Conservation (phyloP, 2,329 filamentous ascomycete genomes). For the Epichloe gansuensis region DNA sequence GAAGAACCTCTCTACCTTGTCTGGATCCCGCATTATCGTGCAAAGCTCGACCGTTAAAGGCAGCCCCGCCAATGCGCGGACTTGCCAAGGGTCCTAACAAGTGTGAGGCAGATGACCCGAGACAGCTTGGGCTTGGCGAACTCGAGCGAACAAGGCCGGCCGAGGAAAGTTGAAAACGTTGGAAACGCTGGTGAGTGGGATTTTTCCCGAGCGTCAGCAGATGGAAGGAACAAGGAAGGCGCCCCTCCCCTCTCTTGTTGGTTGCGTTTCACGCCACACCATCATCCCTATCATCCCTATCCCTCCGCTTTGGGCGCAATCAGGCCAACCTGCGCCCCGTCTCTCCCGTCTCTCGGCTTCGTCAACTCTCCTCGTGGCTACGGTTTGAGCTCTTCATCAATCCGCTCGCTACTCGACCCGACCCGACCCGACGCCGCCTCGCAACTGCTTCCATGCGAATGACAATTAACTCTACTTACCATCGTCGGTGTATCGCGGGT, state of each 20-base stretch:
- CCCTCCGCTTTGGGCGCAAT: slow-evolving; percentile 1
- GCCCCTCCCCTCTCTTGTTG: background rate
- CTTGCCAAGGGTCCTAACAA: too few relatives aligned
- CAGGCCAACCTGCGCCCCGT: slow-evolving; percentile 3
- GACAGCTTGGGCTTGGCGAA: too few relatives aligned
- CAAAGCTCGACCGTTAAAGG: background rate
- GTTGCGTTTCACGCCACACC: background rate
- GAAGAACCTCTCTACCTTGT: background rate
- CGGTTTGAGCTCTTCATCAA: background rate
- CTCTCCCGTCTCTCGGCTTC: background rate
- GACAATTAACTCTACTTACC: slow-evolving; percentile 10
- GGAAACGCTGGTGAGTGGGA: background rate
- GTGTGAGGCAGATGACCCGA: too few relatives aligned
- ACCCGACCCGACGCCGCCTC: background rate
- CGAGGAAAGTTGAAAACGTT: too few relatives aligned
- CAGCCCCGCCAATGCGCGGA: background rate
- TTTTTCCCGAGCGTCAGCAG: background rate
- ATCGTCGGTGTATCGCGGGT: slow-evolving; percentile 19
- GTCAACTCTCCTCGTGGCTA: background rate
- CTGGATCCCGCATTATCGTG: background rate
- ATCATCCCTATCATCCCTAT: background rate
- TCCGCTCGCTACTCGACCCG: background rate
- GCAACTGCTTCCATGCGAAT: slow-evolving; percentile 1
- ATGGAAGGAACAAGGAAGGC: background rate
- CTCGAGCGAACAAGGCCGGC: too few relatives aligned